Base-by-base conservation (phyloP, 2,329 filamentous ascomycete genomes). In the Zasmidium angulare region DNA sequence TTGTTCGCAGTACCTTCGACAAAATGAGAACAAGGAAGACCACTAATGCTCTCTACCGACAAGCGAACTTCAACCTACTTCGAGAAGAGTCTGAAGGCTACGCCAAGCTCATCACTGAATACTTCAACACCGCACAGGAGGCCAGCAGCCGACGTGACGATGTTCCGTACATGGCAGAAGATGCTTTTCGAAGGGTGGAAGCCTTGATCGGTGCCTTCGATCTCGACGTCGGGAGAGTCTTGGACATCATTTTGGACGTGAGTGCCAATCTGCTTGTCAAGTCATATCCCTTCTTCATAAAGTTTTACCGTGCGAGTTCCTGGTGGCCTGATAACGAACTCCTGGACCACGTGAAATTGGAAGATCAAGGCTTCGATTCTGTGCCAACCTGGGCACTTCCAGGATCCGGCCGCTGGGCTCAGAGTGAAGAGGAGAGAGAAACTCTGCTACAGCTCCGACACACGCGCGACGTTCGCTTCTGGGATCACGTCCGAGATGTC, bases 41-140 rank as follows among this genome's bases (percentile, higher is more conserved):
- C 51, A 99, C 95, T 7, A 96, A 97, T 68, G 82, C 95, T 3
- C 83, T 99, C 0, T 99, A 99, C 74, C 89, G 93, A 61, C 95
- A 98, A 76, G 91, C 93, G 14, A 98, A 96, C 75, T 98, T 96
- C 80, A 99, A 99, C 70, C 79, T 99, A 7, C 80, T 99, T 20
- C 88, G 95, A 48, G 95, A 99, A 77, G 95, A 99, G 76, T 91
- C 91, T 0, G 95, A 99, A 76, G 95, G 96, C 46, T 99, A 96
- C 72, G 93, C 95, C 0, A 99, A 99, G 75, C 85, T 99, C 50
- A 87, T 96, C 61, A 97, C 93, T 0, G 95, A 99, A 74, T 87
- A 98, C 29, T 99, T 97, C 75, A 93, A 91, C 7, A 96, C 90
- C 0, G 91, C 89, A 69, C 88, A 87, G 67, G 70, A 71, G 40